Evolutionary conservation across 176 grass and related monocot genomes (phyloP), one percentile per base, ranked within the genome.

Genomic region (Urochloa ruziziensis): DNA sequence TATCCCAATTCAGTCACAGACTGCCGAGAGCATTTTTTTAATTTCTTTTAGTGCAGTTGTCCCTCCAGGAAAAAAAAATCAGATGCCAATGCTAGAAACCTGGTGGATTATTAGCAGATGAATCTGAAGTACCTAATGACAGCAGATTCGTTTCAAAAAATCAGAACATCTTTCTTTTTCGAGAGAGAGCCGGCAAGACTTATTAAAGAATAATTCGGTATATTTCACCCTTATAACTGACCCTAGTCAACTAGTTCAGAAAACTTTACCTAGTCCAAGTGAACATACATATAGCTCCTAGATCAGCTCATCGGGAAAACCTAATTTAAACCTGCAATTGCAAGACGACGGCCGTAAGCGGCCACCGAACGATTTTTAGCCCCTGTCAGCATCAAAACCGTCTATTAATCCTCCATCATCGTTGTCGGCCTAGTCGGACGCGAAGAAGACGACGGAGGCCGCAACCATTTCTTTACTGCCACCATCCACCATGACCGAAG

Each of bases 331-430:
- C 44, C 10, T 29, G 12, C 2, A 56, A 2, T 11, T 47, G 28
- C 82, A 62, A 70, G 70, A 81, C 56, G 82, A 85, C 70, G 77
- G 13, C 24, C 43, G 81, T 51, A 76, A 89, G 82, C 82, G 71
- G 79, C 72, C 79, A 40, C 30, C 6, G 29, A 81, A 68, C 61
- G 61, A 76, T 42, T 85, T 75, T 75, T 62, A 62, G 35, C n/a
- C 37, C 42, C 39, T 27, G 59, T 66, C 51, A 80, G 68, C 62
- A 62, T 85, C 70, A 42, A 16, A 32, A 52, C 47, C 34, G 58
- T 68, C 10, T 47, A 65, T 84, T 60, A 39, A 79, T 80, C 61
- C n/a, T 35, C 13, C 39, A 18, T 57, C 57, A 46, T 85, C 67
- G 42, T 44, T 58, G 32, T 54, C 32, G 7, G 77, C 88, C 69